Evolutionary conservation across 176 grass and related monocot species (phyloP).

Genomic region (Carex littledalei): DNA sequence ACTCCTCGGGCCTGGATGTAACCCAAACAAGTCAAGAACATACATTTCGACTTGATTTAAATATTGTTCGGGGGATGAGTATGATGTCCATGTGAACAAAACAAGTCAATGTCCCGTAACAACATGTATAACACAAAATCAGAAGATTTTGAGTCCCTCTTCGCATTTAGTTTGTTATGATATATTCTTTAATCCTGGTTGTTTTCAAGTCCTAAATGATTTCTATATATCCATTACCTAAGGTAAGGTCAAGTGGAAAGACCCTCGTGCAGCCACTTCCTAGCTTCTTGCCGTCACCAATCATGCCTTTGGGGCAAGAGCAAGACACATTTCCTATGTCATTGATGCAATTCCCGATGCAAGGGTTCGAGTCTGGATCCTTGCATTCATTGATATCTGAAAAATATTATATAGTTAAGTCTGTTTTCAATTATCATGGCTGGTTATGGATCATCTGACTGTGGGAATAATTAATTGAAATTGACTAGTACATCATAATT

Average conservation of each 20-base stretch:
- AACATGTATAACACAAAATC: too few relatives aligned
- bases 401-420: neutral
- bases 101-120: too few relatives aligned
- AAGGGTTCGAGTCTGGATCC: neutral
- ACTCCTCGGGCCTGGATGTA: too few relatives aligned
- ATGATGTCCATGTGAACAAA: too few relatives aligned
- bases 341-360: neutral
- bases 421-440: neutral
- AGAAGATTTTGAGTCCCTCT: too few relatives aligned
- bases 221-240: neutral
- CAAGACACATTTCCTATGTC: neutral
- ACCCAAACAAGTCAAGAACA: too few relatives aligned
- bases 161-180: too few relatives aligned
- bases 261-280: slow-evolving; percentile 4
- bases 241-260: neutral
- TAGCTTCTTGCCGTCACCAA: slow-evolving; percentile 1
- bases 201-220: neutral
- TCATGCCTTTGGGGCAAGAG: neutral
- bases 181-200: neutral
- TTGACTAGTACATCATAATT: too few relatives aligned
- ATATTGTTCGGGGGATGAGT: too few relatives aligned
- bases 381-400: neutral
- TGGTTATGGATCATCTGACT: neutral
- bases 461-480: neutral
- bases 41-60: too few relatives aligned